phyloP scores from a whole-genome alignment of 2,329 filamentous ascomycete genomes.

The Arthrinium puccinioides region DNA sequence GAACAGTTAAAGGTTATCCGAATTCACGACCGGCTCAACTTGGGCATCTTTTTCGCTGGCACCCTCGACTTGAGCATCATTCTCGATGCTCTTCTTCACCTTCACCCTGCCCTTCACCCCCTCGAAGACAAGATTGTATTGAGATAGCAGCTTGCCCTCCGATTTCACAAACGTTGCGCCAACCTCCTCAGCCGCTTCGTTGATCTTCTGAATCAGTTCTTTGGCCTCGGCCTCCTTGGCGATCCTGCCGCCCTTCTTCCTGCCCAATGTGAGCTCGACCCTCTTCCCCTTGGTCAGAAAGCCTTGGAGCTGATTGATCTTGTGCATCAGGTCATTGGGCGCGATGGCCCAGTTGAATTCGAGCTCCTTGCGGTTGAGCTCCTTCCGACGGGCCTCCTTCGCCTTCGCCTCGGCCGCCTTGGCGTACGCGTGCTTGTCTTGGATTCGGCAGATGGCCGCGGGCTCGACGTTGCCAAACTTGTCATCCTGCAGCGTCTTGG shows the following conservation, averaged over 20 bases:
- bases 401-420: constrained; percentile 31
- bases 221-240: constrained; percentile 55
- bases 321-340: constrained; percentile 64
- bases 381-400: constrained; percentile 34
- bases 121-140: no score
- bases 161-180: constrained; percentile 28
- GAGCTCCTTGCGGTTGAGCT: constrained; percentile 60
- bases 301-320: constrained; percentile 55
- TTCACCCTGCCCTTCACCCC: no score
- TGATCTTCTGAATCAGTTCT: constrained; percentile 46
- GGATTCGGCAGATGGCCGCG: constrained; percentile 62
- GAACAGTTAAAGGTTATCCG: no score
- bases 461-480: constrained; percentile 18
- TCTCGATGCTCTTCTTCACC: no score
- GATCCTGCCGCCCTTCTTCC: constrained; percentile 55
- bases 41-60: no score
- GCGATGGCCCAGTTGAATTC: constrained; percentile 88
- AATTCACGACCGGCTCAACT: no score
- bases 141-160: constrained; percentile 33
- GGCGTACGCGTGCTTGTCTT: constrained; percentile 43
- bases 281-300: constrained; percentile 70
- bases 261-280: constrained; percentile 67
- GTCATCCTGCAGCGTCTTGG: constrained; percentile 27
- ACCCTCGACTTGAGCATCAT: no score
- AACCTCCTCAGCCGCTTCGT: constrained; percentile 17